Conservation (phyloP, 2,329 filamentous ascomycete species). For the Hymenoscyphus fraxineus region DNA sequence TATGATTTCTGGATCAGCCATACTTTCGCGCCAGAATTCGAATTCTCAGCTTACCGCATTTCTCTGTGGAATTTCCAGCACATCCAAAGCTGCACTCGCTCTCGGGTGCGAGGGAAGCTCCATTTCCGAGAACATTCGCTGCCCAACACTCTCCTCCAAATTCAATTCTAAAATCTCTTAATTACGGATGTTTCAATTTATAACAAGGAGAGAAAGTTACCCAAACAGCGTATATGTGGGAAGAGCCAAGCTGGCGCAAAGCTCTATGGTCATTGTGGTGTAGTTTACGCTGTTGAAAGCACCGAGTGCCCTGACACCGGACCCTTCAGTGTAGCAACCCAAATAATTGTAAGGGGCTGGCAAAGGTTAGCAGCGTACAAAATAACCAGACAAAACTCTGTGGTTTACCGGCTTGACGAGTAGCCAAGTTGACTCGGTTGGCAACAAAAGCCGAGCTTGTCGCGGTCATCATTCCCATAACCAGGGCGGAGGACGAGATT, state of each 20-base stretch:
- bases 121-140: slow-evolving; percentile 24
- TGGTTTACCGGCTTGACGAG: slow-evolving; percentile 8
- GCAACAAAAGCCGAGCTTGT: slow-evolving; percentile 6
- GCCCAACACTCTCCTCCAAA: slow-evolving; percentile 27
- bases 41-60: slow-evolving; percentile 26
- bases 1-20: background rate
- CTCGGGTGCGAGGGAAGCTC: slow-evolving; percentile 13
- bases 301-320: slow-evolving; percentile 11
- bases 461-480: slow-evolving; percentile 7
- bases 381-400: background rate
- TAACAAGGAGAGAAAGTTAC: background rate
- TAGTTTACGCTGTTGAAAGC: slow-evolving; percentile 8
- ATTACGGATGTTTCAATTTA: background rate
- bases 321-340: slow-evolving; percentile 15
- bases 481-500: background rate
- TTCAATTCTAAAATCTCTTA: background rate
- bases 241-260: slow-evolving; percentile 10
- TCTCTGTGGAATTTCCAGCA: slow-evolving; percentile 28
- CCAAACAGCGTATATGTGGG: slow-evolving; percentile 30
- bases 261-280: slow-evolving; percentile 14
- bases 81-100: slow-evolving; percentile 24
- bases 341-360: slow-evolving; percentile 11
- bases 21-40: background rate
- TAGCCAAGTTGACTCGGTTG: background rate
- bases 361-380: background rate